Evolutionary conservation across 2,329 filamentous ascomycete genomes (phyloP), one percentile per base, ranked within the genome.

Genomic region (Diaporthe ampelina): DNA sequence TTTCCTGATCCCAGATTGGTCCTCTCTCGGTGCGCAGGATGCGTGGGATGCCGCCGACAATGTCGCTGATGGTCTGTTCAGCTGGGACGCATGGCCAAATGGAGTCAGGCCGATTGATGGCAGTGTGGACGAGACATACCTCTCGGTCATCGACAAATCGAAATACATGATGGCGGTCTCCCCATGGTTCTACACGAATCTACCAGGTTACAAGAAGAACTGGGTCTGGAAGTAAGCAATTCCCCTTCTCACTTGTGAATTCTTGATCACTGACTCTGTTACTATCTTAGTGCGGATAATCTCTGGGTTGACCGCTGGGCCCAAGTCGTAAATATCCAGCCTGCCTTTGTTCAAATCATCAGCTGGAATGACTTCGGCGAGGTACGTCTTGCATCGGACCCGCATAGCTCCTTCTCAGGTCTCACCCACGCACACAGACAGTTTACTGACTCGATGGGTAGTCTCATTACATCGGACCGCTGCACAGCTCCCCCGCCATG

Each of bases 241-340:
- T 43, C 40, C n/a, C 26, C 3, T 13, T 24, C 15, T 24, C 1
- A 19, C 29, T 24, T 15, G 11, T 4, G 21, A 10, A 32, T 8
- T 17, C 3, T 13, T 29, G 26, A 0, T 52, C 17, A 17, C 45
- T 67, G 15, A 67, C 45, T 52, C 1, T 24, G 2, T 10, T 52
- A 2, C 45, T 10, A n/a, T 8, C 10, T 52, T 52, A 67, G 63
- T 17, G 6, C 45, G 21, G 90, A 92, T 76, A 84, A 87, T 72
- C 81, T 92, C 17, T 93, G 91, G 90, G 87, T 85, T 75, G 83
- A 89, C 73, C 87, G 91, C 11, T 92, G 90, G 91, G 81, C 85
- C 13, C 78, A 85, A 86, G 70, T 91, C 24, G 79, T 90, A 17
- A 91, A 89, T 88, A 85, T 84, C 71, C 82, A 87, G 65, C 86